Conservation (phyloP, 2,329 filamentous ascomycete species). For the Phyllosticta citriasiana region DNA sequence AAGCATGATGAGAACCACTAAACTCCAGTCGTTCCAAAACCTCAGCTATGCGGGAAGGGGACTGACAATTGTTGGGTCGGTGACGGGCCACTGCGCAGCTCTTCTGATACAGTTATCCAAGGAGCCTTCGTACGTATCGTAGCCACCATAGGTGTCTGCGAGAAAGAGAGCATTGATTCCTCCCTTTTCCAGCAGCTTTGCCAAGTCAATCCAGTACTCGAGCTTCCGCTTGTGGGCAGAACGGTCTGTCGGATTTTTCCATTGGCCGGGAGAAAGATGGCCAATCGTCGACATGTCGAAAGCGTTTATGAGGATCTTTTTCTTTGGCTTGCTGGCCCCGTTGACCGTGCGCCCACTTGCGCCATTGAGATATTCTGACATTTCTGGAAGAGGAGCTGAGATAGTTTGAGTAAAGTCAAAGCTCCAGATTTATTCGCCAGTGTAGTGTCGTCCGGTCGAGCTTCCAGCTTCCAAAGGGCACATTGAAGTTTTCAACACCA, state of each 20-base stretch:
- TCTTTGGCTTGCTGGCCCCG: slow-evolving; percentile 27
- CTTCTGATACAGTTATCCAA: slow-evolving; percentile 51
- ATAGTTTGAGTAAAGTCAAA: background rate
- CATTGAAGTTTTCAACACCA: background rate
- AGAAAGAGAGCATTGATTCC: slow-evolving; percentile 57
- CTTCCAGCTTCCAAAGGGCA: background rate
- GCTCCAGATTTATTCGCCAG: background rate
- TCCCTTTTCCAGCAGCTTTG: slow-evolving; percentile 51
- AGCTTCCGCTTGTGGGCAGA: slow-evolving; percentile 51
- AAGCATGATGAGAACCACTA: background rate
- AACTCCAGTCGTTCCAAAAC: background rate
- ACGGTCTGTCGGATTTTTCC: slow-evolving; percentile 56
- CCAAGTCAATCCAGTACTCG: slow-evolving; percentile 54
- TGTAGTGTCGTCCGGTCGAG: background rate
- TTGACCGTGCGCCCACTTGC: background rate
- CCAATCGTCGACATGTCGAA: slow-evolving; percentile 58
- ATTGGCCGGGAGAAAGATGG: slow-evolving; percentile 56
- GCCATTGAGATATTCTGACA: background rate
- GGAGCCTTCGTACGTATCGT: slow-evolving; percentile 52
- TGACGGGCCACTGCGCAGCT: slow-evolving; percentile 56
- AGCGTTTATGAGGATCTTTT: slow-evolving; percentile 52
- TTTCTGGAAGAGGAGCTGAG: background rate
- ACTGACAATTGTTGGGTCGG: slow-evolving; percentile 52
- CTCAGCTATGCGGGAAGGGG: background rate
- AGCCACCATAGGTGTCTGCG: slow-evolving; percentile 55